phyloP scores from a whole-genome alignment of 1,284 basidiomycete species.

The Cryptococcus sp. region DNA sequence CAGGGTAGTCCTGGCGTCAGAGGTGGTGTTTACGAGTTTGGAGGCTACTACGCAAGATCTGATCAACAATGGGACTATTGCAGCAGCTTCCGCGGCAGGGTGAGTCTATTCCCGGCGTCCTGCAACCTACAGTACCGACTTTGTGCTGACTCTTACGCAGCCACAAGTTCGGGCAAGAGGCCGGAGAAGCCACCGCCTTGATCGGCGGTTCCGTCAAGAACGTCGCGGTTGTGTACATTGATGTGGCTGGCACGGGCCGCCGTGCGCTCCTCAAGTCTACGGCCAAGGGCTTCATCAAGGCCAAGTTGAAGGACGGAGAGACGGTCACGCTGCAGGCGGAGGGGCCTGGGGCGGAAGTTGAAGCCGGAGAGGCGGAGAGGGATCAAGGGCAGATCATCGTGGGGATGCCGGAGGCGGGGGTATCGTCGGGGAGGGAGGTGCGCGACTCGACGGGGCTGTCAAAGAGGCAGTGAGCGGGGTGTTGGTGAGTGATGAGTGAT shows the following conservation, averaged over 20 bases:
- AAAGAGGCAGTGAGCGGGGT: background rate
- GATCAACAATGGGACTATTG: constrained; percentile 59
- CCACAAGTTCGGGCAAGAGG: constrained; percentile 62
- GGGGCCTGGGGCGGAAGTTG: constrained; percentile 58
- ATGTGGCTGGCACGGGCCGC: constrained; percentile 67
- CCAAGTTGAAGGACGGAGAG: constrained; percentile 39
- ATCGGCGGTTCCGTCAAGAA: constrained; percentile 64
- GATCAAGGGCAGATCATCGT: constrained; percentile 16
- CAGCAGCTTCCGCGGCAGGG: constrained; percentile 59
- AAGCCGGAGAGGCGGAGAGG: constrained; percentile 54
- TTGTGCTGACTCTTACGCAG: constrained; percentile 2
- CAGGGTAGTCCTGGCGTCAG: constrained; percentile 63
- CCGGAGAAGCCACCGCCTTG: constrained; percentile 59
- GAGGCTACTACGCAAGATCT: constrained; percentile 63
- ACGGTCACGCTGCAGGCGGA: constrained; percentile 38
- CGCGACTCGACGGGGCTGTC: background rate
- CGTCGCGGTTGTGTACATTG: constrained; percentile 71
- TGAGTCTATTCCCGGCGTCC: constrained; percentile 52
- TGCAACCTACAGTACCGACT: background rate
- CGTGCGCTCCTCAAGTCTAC: constrained; percentile 60
- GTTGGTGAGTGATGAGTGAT: background rate
- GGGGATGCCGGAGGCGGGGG: constrained; percentile 16
- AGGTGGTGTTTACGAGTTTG: constrained; percentile 67
- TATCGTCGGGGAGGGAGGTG: background rate
- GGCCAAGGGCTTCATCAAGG: constrained; percentile 48